A percentile compares a stretch with the other conserved stretches of the same genome.
Conservation (phyloP, 495 filamentous ascomycete species). For the Trypethelium eluteriae region DNA sequence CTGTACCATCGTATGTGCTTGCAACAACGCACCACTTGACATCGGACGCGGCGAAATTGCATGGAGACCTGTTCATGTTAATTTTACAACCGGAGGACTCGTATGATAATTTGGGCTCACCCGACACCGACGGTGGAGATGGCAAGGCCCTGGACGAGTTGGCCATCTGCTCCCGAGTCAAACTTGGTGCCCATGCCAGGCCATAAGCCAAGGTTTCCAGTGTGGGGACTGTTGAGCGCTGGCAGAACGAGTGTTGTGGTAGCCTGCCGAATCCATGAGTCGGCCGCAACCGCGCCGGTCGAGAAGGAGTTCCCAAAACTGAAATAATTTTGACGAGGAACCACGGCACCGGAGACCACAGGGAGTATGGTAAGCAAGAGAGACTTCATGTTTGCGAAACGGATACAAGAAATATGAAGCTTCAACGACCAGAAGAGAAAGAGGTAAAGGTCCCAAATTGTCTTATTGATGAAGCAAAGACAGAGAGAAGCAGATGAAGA, state of each 20-base stretch:
- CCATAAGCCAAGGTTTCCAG: constrained; percentile 33
- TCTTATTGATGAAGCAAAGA: not conserved
- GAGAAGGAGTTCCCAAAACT: constrained; percentile 27
- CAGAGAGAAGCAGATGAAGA: constrained; percentile 4
- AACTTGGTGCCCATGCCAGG: constrained; percentile 36
- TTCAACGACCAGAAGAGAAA: constrained; percentile 8
- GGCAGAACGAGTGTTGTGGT: constrained; percentile 38
- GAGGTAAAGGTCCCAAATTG: constrained; percentile 1
- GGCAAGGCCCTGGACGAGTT: constrained; percentile 33
- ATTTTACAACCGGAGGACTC: constrained; percentile 5
- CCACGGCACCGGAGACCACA: constrained; percentile 8
- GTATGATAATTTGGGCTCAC: constrained; percentile 7
- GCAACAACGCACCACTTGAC: constrained; percentile 28
- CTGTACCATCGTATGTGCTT: constrained; percentile 15
- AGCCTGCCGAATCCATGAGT: constrained; percentile 36
- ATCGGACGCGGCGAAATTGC: constrained; percentile 30
- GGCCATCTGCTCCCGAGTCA: constrained; percentile 27
- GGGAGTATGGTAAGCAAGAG: constrained; percentile 7
- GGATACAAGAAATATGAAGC: constrained; percentile 4
- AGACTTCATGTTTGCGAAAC: constrained; percentile 11
- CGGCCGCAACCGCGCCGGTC: constrained; percentile 34
- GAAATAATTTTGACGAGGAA: constrained; percentile 13
- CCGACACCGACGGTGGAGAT: constrained; percentile 21
- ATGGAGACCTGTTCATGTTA: constrained; percentile 30
- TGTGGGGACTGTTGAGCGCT: constrained; percentile 28